A percentile compares a stretch with the other conserved stretches of the same genome.
phyloP scores from a whole-genome alignment of 73 alveolate genomes.

The Paramecium octaurelia region DNA sequence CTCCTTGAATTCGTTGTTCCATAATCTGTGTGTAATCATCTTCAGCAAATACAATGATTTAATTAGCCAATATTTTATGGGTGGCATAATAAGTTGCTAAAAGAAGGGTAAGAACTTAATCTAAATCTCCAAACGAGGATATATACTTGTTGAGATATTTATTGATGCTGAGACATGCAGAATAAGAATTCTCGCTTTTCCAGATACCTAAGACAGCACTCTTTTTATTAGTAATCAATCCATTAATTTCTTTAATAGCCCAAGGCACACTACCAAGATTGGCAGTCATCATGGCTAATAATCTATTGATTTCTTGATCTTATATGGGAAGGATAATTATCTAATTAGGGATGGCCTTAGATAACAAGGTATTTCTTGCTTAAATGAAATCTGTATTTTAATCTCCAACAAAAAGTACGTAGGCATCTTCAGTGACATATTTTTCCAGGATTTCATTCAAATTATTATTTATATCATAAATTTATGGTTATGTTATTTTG shows the following conservation, averaged over 20 bases:
- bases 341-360: neutral
- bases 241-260: constrained; percentile 4
- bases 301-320: constrained; percentile 24
- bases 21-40: neutral
- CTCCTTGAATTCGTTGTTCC: neutral
- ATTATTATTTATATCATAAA: constrained; percentile 15
- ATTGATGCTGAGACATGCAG: neutral
- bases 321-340: neutral
- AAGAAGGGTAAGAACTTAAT: neutral
- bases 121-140: constrained; percentile 9
- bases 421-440: neutral
- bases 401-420: neutral
- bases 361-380: neutral
- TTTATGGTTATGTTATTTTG: neutral
- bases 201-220: constrained; percentile 10
- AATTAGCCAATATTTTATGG: neutral
- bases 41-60: neutral
- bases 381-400: neutral
- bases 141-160: constrained; percentile 4
- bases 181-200: neutral
- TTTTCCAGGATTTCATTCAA: neutral
- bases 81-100: constrained; percentile 40
- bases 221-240: neutral
- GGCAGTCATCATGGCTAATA: constrained; percentile 22
- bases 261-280: constrained; percentile 30